Evolutionary conservation across 2,329 filamentous ascomycete species (phyloP).

Genomic region (Fusarium transvaalense): DNA sequence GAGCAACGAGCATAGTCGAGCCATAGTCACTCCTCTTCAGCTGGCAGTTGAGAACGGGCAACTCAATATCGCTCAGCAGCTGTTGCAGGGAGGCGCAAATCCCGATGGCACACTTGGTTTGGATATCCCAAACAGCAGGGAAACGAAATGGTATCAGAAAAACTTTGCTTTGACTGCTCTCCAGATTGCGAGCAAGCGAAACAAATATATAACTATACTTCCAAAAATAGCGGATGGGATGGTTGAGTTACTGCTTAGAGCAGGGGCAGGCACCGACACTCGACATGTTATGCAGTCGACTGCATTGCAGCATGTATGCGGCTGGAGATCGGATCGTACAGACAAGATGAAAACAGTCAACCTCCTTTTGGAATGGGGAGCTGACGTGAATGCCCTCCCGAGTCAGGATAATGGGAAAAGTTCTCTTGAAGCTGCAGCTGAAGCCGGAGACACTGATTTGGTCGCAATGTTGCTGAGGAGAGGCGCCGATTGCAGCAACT

Average conservation of each 20-base stretch:
- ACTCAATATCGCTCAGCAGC: not conserved
- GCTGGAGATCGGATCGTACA: fast-evolving
- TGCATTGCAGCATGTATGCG: not conserved
- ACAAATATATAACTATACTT: not conserved
- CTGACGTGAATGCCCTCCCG: not conserved
- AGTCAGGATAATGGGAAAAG: not conserved
- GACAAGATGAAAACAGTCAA: not conserved
- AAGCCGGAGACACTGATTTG: not conserved
- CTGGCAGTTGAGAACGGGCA: fast-evolving
- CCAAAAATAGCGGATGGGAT: not conserved
- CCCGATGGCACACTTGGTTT: not conserved
- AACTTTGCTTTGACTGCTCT: not conserved
- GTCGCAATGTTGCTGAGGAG: not conserved
- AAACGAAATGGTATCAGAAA: fast-evolving
- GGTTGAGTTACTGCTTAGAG: not conserved
- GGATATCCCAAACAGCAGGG: fast-evolving
- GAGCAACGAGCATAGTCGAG: fast-evolving
- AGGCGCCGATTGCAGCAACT: not conserved
- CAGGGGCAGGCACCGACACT: not conserved
- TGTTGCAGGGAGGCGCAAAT: not conserved
- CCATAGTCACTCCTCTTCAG: not conserved
- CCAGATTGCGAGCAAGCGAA: not conserved
- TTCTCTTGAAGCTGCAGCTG: not conserved
- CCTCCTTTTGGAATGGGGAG: not conserved
- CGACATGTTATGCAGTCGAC: fast-evolving